Conservation (phyloP, 495 filamentous ascomycete species). For the Xylaria palmicola region DNA sequence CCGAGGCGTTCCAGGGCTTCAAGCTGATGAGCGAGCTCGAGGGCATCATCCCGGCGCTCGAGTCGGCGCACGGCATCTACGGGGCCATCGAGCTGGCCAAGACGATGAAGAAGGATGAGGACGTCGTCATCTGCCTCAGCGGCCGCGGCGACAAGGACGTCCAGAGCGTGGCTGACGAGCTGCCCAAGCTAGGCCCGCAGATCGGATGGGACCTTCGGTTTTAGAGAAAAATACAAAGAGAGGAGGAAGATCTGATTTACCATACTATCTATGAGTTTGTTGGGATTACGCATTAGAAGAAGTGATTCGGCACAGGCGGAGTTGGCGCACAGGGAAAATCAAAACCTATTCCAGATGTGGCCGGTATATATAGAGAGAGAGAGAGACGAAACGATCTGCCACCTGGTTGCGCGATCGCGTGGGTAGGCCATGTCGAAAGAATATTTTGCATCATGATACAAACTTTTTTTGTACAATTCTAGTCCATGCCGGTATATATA, state of each 20-base stretch:
- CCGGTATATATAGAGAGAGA: not conserved
- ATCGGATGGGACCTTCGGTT: slow-evolving; percentile 97
- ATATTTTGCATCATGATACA: slow-evolving; percentile 9
- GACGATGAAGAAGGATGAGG: slow-evolving; percentile 82
- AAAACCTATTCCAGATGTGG: not conserved
- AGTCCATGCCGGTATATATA: not conserved
- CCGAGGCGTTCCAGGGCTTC: slow-evolving; percentile 89
- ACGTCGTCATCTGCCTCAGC: slow-evolving; percentile 91
- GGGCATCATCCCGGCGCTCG: slow-evolving; percentile 94
- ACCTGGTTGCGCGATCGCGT: not conserved
- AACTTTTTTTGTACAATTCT: slow-evolving; percentile 4
- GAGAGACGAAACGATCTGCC: not conserved
- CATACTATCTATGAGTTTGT: not conserved
- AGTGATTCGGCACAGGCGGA: not conserved
- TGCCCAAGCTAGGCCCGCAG: slow-evolving; percentile 82
- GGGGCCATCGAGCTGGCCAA: slow-evolving; percentile 88
- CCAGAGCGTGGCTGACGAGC: slow-evolving; percentile 92
- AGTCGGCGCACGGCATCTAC: slow-evolving; percentile 89
- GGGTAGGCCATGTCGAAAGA: slow-evolving; percentile 10
- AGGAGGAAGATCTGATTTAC: not conserved
- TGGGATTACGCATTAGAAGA: not conserved
- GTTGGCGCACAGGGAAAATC: slow-evolving; percentile 3
- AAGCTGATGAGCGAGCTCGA: slow-evolving; percentile 77
- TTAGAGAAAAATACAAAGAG: slow-evolving; percentile 19
- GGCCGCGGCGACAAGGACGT: slow-evolving; percentile 98